These are phyloP conservation scores for Colletotrichum musae DNA, from an alignment of 2,329 filamentous ascomycete genomes.

Conservation along the genomic window DNA sequence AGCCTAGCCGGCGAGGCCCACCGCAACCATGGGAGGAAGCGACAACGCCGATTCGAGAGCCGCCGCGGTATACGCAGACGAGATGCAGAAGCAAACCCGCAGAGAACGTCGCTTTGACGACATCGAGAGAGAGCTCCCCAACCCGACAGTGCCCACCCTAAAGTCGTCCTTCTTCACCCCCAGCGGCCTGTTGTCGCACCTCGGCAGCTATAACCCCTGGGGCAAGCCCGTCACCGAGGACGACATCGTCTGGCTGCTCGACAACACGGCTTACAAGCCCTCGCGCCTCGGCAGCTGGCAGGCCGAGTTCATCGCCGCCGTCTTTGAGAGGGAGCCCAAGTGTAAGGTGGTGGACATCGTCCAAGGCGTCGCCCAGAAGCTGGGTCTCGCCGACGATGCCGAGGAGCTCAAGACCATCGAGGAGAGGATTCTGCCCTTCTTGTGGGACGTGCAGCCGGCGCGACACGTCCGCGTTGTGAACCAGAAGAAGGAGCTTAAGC, in stretches of 20 bases:
- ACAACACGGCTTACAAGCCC: constrained; percentile 85
- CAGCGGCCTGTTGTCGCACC: constrained; percentile 61
- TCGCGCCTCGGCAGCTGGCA: constrained; percentile 72
- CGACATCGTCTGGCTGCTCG: constrained; percentile 89
- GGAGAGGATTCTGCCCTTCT: constrained; percentile 80
- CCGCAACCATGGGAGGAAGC: constrained; percentile 21
- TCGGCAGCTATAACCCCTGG: constrained; percentile 70
- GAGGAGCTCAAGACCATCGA: constrained; percentile 73
- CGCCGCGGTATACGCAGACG: constrained; percentile 50
- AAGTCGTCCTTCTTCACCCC: constrained; percentile 50
- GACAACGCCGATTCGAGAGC: constrained; percentile 27
- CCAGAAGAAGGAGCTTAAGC: constrained; percentile 60
- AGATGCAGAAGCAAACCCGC: constrained; percentile 67
- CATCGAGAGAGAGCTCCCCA: constrained; percentile 63
- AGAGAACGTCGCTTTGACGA: constrained; percentile 64
- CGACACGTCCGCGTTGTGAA: constrained; percentile 77
- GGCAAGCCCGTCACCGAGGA: constrained; percentile 71
- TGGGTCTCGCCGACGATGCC: constrained; percentile 76
- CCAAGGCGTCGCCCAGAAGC: constrained; percentile 76
- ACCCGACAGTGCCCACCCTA: constrained; percentile 49
- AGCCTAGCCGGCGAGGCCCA: not conserved
- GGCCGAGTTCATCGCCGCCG: constrained; percentile 86
- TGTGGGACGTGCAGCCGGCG: constrained; percentile 81
- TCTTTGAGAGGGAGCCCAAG: constrained; percentile 81
- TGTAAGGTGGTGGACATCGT: constrained; percentile 78